phyloP scores from a whole-genome alignment of 177 flowering plant species.

The Vitis hybrid region DNA sequence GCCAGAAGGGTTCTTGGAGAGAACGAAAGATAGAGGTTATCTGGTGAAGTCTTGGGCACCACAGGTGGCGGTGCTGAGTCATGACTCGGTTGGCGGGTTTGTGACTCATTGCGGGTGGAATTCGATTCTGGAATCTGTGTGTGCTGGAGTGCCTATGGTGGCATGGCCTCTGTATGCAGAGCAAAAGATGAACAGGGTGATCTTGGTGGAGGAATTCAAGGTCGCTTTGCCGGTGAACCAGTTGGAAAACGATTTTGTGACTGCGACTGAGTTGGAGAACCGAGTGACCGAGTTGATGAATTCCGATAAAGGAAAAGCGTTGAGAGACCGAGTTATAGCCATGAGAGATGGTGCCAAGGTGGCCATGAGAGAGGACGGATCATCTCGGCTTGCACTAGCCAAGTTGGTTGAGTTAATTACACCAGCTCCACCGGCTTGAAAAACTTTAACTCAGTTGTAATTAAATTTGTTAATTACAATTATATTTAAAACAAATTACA shows the following conservation, averaged over 20 bases:
- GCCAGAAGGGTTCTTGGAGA: background rate
- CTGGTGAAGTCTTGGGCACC: background rate
- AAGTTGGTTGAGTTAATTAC: too few species aligned
- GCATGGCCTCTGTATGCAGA: constrained; percentile 19
- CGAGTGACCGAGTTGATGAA: constrained; percentile 23
- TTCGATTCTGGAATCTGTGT: constrained; percentile 6
- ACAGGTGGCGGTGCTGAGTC: too few species aligned
- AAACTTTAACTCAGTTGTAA: too few species aligned
- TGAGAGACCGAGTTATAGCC: background rate
- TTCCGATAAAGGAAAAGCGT: constrained; percentile 8
- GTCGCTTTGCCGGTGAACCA: constrained; percentile 12
- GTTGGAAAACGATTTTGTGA: constrained; percentile 4
- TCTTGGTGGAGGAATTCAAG: constrained; percentile 15
- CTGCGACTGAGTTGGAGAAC: constrained; percentile 14
- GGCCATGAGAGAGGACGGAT: too few species aligned
- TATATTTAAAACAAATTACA: too few species aligned
- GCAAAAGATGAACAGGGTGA: constrained; percentile 10
- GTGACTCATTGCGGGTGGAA: too few species aligned
- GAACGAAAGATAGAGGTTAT: background rate
- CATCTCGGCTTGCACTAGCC: too few species aligned
- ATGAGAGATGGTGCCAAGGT: constrained; percentile 1
- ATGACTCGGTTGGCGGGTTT: too few species aligned
- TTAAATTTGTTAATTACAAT: too few species aligned
- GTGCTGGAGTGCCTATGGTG: constrained; percentile 11
- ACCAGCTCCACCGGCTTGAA: too few species aligned